Conservation (phyloP, 441 rosid genomes). For the Adansonia madagascariensis region DNA sequence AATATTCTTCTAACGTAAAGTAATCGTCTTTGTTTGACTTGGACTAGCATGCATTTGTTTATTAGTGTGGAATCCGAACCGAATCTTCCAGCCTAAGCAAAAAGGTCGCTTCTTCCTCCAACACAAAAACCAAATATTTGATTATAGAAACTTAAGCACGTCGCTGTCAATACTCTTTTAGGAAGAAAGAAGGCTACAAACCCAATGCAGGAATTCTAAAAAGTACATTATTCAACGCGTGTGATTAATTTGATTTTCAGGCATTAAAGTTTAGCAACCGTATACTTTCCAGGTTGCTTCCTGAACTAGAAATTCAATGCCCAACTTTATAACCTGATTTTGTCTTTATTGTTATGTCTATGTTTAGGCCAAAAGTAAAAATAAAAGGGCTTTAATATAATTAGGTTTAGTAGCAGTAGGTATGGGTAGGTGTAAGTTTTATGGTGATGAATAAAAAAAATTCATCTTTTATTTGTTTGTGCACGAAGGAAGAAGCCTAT, state of each 20-base stretch:
- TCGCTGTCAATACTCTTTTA: not conserved
- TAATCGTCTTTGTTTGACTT: slow-evolving; percentile 12
- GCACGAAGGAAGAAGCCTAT: not conserved
- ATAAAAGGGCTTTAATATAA: not conserved
- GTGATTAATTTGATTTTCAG: not conserved
- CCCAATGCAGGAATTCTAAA: not conserved
- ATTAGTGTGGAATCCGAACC: not conserved
- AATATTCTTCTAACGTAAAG: not conserved
- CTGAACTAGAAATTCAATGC: not conserved
- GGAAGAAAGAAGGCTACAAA: not conserved
- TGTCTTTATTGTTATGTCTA: no score
- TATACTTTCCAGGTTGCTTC: slow-evolving; percentile 2
- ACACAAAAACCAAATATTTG: not conserved
- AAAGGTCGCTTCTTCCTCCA: not conserved
- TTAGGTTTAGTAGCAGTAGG: no score
- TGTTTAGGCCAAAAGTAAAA: not conserved
- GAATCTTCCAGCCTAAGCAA: not conserved
- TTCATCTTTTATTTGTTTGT: no score
- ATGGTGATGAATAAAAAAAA: no score
- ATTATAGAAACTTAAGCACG: not conserved
- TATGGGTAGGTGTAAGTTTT: not conserved
- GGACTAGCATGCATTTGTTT: not conserved
- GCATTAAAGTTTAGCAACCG: not conserved
- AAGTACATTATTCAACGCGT: not conserved
- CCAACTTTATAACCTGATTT: not conserved